Evolutionary conservation across 768 basidiomycete species (phyloP).

Genomic region (Candolleomyces aberdarensis): DNA sequence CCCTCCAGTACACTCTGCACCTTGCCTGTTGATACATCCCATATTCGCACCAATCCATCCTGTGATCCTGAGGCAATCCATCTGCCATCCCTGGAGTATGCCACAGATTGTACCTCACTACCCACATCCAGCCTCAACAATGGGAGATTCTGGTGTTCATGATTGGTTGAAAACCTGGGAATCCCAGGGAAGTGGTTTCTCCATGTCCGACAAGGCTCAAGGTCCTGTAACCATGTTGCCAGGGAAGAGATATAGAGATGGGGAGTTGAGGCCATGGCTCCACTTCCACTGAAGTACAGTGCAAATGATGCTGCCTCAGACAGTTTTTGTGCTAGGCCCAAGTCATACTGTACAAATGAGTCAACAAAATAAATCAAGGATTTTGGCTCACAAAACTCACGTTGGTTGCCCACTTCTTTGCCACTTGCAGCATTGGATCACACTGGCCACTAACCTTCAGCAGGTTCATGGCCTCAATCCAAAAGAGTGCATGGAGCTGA

Average conservation of each 20-base stretch:
- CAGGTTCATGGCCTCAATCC: no score
- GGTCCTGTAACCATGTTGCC: neutral
- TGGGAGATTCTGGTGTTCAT: neutral
- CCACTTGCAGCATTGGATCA: no score
- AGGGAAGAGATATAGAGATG: slow-evolving; percentile 1
- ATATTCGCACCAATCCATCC: slow-evolving; percentile 7
- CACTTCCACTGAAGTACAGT: neutral
- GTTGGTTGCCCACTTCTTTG: no score
- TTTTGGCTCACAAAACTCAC: no score
- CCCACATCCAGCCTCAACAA: no score
- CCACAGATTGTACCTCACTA: no score
- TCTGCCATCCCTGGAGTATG: slow-evolving; percentile 4
- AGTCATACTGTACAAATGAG: neutral
- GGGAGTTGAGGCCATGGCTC: neutral
- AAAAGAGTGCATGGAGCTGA: no score
- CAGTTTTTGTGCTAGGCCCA: neutral
- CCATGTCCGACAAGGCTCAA: neutral
- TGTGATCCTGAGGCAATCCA: slow-evolving; percentile 4
- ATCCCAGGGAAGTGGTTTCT: neutral
- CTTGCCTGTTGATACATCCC: neutral
- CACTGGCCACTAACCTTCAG: no score
- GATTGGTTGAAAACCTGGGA: neutral
- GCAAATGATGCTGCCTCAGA: no score
- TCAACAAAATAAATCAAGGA: neutral
- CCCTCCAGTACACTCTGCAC: neutral